These are phyloP conservation scores for Leptographium flavum DNA, from an alignment of 2,329 filamentous ascomycete species.

Conservation along the genomic window DNA sequence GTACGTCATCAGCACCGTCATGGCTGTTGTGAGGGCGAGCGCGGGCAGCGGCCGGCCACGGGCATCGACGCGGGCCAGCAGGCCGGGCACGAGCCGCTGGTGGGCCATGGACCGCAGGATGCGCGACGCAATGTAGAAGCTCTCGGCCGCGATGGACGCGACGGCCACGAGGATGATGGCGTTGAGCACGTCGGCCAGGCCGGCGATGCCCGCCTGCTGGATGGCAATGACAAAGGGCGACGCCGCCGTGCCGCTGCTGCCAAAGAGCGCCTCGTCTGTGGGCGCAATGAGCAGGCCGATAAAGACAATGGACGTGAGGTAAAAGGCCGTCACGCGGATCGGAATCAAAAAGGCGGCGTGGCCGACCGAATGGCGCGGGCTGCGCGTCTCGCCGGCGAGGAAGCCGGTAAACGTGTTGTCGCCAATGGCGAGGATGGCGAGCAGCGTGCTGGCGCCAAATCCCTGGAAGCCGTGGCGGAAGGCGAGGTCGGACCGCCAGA, in stretches of 20 bases:
- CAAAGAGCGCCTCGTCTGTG: conserved; percentile 31
- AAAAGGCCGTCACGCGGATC: conserved; percentile 21
- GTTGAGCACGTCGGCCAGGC: conserved; percentile 43
- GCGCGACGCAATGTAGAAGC: conserved; percentile 42
- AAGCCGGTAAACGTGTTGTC: conserved; percentile 4
- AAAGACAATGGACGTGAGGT: conserved; percentile 35
- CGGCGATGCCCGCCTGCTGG: conserved; percentile 33
- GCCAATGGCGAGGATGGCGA: conserved; percentile 2
- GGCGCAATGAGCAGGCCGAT: conserved; percentile 34
- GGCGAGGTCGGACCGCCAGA: conserved; percentile 32
- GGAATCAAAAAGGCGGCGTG: conserved; percentile 67
- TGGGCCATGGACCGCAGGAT: conserved; percentile 43
- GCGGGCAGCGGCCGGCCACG: conserved; percentile 38
- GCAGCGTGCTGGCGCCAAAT: not conserved
- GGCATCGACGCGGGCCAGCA: conserved; percentile 42
- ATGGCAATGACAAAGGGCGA: conserved; percentile 46
- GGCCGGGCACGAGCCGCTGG: conserved; percentile 39
- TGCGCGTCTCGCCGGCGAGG: conserved; percentile 48
- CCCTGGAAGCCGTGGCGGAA: conserved; percentile 44
- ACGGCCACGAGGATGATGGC: conserved; percentile 43
- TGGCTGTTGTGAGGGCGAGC: conserved; percentile 21
- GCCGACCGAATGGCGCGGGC: conserved; percentile 59
- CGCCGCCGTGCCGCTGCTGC: conserved; percentile 25
- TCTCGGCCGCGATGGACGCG: conserved; percentile 42
- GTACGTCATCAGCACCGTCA: conserved; percentile 21